Conservation (phyloP, 352 stramenopile species). For the Globisporangium paddicum region DNA sequence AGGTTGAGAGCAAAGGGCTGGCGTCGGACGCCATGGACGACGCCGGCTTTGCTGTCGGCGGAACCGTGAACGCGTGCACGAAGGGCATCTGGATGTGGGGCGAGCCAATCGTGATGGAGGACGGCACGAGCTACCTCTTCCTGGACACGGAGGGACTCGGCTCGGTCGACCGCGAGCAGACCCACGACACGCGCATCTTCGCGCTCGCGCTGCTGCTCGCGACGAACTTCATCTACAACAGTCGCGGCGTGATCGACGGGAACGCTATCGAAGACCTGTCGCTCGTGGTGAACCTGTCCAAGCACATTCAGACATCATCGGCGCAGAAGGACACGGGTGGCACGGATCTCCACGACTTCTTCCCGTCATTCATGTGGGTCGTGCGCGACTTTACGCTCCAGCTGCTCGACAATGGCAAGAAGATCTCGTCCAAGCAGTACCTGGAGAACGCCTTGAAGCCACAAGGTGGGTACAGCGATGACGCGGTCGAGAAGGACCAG, state of each 20-base stretch:
- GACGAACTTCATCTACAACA: slow-evolving; percentile 91
- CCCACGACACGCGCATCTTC: slow-evolving; percentile 90
- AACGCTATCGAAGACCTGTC: slow-evolving; percentile 89
- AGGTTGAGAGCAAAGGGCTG: slow-evolving; percentile 18
- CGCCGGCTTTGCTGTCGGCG: slow-evolving; percentile 75
- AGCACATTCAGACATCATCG: slow-evolving; percentile 83
- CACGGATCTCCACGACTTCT: slow-evolving; percentile 74
- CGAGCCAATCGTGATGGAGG: slow-evolving; percentile 59
- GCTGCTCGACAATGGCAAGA: slow-evolving; percentile 81
- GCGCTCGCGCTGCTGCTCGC: slow-evolving; percentile 80
- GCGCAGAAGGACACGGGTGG: slow-evolving; percentile 15
- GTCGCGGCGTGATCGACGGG: slow-evolving; percentile 83
- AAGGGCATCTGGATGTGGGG: slow-evolving; percentile 93
- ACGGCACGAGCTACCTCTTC: slow-evolving; percentile 76
- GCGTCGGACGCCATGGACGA: slow-evolving; percentile 13
- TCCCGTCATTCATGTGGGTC: slow-evolving; percentile 88
- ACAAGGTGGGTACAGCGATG: slow-evolving; percentile 69
- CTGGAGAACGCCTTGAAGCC: slow-evolving; percentile 85
- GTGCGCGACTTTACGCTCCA: slow-evolving; percentile 89
- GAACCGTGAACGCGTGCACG: slow-evolving; percentile 86
- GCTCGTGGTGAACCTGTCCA: slow-evolving; percentile 89
- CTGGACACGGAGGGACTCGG: slow-evolving; percentile 89
- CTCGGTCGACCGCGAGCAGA: slow-evolving; percentile 78
- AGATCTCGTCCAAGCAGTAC: slow-evolving; percentile 87
- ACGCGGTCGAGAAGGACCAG: slow-evolving; percentile 74